phyloP scores from a whole-genome alignment of 176 grass and related monocot species.

The Cenchrus americanus region DNA sequence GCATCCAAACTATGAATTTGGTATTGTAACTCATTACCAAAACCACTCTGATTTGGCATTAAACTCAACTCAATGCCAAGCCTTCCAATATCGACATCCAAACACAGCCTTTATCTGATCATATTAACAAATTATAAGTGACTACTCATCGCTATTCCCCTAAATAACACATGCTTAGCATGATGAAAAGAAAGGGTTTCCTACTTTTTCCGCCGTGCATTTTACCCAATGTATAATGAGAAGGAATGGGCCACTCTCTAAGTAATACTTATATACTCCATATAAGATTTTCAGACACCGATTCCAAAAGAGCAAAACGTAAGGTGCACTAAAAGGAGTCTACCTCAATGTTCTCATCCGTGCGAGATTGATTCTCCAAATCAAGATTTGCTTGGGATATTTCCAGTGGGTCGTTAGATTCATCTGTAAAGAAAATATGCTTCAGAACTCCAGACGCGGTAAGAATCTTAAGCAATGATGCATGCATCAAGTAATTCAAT shows the following conservation, averaged over 20 bases:
- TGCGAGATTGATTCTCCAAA: slow-evolving; percentile 40
- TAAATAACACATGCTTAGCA: slow-evolving; percentile 27
- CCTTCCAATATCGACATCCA: no score
- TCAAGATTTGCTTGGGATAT: slow-evolving; percentile 33
- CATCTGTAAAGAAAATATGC: slow-evolving; percentile 51
- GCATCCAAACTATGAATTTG: no score
- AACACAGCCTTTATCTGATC: background rate
- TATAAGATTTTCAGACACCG: slow-evolving; percentile 18
- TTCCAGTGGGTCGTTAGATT: slow-evolving; percentile 26
- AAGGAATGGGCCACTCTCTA: background rate
- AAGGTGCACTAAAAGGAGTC: slow-evolving; percentile 32
- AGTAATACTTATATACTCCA: slow-evolving; percentile 12
- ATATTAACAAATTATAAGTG: slow-evolving; percentile 29
- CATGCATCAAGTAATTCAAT: slow-evolving; percentile 17
- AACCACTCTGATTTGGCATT: no score
- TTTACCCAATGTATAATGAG: slow-evolving; percentile 18
- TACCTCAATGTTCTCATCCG: slow-evolving; percentile 53
- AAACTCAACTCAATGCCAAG: no score
- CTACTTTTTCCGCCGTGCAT: background rate
- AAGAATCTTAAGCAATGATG: slow-evolving; percentile 27
- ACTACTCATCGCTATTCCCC: background rate
- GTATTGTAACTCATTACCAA: no score
- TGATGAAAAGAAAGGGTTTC: background rate
- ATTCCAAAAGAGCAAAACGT: slow-evolving; percentile 10
- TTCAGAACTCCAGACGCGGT: slow-evolving; percentile 27